phyloP scores from a whole-genome alignment of 352 stramenopile genomes.

The Lagenidium sp. region DNA sequence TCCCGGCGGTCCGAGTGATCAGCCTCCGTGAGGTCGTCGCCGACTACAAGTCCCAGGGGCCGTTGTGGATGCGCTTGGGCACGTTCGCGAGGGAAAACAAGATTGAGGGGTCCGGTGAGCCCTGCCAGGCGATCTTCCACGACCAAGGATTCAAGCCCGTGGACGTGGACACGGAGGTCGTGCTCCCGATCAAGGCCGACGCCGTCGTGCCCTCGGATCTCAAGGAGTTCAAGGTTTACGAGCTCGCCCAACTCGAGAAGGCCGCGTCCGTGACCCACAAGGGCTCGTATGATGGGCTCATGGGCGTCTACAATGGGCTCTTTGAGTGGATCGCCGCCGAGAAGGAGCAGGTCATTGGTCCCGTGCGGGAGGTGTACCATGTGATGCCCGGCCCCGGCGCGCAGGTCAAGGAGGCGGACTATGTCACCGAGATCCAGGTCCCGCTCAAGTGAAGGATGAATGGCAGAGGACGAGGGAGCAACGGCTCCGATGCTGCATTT shows the following conservation, averaged over 20 bases:
- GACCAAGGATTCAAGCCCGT: conserved; percentile 19
- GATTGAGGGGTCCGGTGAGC: conserved; percentile 6
- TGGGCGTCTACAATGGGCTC: conserved; percentile 19
- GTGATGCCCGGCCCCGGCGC: conserved; percentile 15
- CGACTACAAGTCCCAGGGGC: conserved; percentile 34
- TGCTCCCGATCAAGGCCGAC: conserved; percentile 21
- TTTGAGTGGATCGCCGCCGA: conserved; percentile 27
- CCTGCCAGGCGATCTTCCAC: conserved; percentile 35
- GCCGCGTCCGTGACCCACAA: conserved; percentile 26
- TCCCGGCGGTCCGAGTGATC: conserved; percentile 27
- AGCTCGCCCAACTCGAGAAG: conserved; percentile 10
- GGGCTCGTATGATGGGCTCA: conserved; percentile 19
- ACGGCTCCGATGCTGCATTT: too few relatives aligned
- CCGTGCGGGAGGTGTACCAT: conserved; percentile 30
- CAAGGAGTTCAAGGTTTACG: conserved; percentile 14
- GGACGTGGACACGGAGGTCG: conserved; percentile 45
- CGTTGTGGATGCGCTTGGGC: conserved; percentile 24
- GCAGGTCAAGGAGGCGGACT: neutral
- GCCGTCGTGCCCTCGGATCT: conserved; percentile 5
- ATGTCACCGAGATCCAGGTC: conserved; percentile 12
- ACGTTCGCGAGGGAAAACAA: conserved; percentile 15
- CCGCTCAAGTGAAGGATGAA: conserved; percentile 1
- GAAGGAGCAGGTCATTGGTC: conserved; percentile 14
- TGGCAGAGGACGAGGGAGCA: too few relatives aligned
- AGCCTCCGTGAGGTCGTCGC: conserved; percentile 23